Conservation (phyloP, 1,139 yeast genomes). For the Yamadazyma atlantica region DNA sequence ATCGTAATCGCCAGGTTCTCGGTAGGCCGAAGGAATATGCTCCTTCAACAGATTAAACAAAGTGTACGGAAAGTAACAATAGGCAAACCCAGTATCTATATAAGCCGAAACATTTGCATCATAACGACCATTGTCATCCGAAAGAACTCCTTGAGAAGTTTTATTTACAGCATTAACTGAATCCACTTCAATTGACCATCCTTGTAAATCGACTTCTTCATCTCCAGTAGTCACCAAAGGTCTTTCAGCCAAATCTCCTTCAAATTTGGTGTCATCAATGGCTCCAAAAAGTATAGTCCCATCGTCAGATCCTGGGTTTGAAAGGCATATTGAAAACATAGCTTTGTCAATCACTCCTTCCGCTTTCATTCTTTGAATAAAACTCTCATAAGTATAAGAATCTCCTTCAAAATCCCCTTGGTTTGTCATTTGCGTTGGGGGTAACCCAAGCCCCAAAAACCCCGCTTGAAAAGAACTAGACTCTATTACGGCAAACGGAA, state of each 20-base stretch:
- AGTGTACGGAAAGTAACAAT: no score
- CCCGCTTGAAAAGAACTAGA: background rate
- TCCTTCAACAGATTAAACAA: no score
- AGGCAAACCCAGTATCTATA: no score
- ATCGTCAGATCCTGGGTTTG: constrained; percentile 17
- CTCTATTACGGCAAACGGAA: constrained; percentile 9
- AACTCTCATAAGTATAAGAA: constrained; percentile 21
- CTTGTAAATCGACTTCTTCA: no score
- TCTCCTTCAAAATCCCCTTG: no score
- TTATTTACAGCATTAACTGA: no score
- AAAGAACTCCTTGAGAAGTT: no score
- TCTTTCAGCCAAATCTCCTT: constrained; percentile 25
- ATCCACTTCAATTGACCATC: no score
- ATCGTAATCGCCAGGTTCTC: no score
- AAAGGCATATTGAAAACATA: constrained; percentile 35
- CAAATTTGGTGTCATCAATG: constrained; percentile 45
- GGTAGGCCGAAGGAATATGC: no score
- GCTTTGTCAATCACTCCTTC: constrained; percentile 26
- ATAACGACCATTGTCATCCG: no score
- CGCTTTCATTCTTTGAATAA: constrained; percentile 25
- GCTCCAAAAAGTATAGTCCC: constrained; percentile 52
- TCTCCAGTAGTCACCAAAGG: constrained; percentile 20
- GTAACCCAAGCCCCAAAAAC: constrained; percentile 6
- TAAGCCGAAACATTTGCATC: no score
- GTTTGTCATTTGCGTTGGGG: constrained; percentile 7